Evolutionary conservation across 352 stramenopile genomes (phyloP).

Genomic region (Pythium rhizo-oryzae): DNA sequence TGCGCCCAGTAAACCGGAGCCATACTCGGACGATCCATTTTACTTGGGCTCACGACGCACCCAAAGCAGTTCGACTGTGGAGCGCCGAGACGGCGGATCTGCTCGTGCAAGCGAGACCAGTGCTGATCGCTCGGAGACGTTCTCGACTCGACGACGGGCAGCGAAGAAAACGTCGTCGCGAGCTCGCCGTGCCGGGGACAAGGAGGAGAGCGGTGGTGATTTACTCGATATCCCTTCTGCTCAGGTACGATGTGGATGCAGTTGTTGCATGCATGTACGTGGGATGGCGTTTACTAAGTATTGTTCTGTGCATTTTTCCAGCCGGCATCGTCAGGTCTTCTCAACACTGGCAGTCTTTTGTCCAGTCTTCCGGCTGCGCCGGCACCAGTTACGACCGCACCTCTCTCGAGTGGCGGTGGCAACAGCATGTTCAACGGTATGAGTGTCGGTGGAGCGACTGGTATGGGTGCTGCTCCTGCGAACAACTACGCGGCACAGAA

Average conservation of each 20-base stretch:
- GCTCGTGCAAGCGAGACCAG: slow-evolving; percentile 31
- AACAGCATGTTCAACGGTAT: slow-evolving; percentile 69
- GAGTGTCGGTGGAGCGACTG: slow-evolving; percentile 41
- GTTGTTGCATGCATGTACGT: neutral
- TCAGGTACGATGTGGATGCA: slow-evolving; percentile 3
- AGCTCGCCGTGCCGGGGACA: slow-evolving; percentile 45
- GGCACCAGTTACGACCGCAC: slow-evolving; percentile 26
- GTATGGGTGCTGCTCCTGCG: neutral
- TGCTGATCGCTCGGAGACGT: slow-evolving; percentile 63
- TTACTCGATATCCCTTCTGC: slow-evolving; percentile 56
- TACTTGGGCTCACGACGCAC: slow-evolving; percentile 62
- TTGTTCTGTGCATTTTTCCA: neutral
- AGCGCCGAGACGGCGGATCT: slow-evolving; percentile 25
- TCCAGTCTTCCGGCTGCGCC: slow-evolving; percentile 46
- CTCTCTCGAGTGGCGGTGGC: slow-evolving; percentile 14
- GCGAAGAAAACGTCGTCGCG: slow-evolving; percentile 67
- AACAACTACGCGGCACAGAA: slow-evolving; percentile 49
- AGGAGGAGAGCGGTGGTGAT: slow-evolving; percentile 58
- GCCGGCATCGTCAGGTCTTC: slow-evolving; percentile 40
- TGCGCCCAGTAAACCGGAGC: slow-evolving; percentile 45
- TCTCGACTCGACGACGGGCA: slow-evolving; percentile 66
- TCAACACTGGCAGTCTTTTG: slow-evolving; percentile 51
- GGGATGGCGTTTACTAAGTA: neutral
- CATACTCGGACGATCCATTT: slow-evolving; percentile 83
- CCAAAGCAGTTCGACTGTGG: slow-evolving; percentile 41